Evolutionary conservation across 2,329 filamentous ascomycete species (phyloP), one percentile per base, ranked within the genome.

Genomic region (Trichoderma semiorbis): DNA sequence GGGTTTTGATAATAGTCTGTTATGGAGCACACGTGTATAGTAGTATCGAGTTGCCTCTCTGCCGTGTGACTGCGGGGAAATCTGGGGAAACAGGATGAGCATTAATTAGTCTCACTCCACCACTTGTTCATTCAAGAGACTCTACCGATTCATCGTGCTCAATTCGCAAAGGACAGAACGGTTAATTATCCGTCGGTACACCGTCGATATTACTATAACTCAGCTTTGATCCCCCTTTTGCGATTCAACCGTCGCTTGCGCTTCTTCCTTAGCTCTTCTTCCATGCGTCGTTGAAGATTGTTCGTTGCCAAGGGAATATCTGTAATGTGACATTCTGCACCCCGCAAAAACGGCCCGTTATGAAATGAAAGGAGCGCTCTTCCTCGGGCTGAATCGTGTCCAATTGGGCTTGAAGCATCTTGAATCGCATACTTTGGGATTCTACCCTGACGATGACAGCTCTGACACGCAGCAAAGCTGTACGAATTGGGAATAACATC

Each of bases 11-110:
- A 53, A 24, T 24, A 53, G 14, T 36, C 6, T 21, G 3, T 1
- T 11, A 30, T 58, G 34, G 53, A 68, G 24, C 28, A 60, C n/a
- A 50, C 43, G 8, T 50, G 21, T 53, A 50, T 50, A 50, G 47
- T 53, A 53, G 47, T 8, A 39, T 36, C 30, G 47, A 28, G 21
- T 32, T 32, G 36, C 16, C 36, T 7, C 30, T 18, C 24, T 24
- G 57, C 32, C 53, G 28, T 28, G 28, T 69, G 61, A 21, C 61
- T 69, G 67, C 67, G 57, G 67, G 66, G 26, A 67, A 69, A 62
- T 69, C 67, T 28, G 67, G 67, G 67, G 57, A 61, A 68, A 30
- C 55, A 36, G 55, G n/a, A 53, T 32, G 39, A 32, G 39, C 16
- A 67, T 11, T n/a, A 62, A 36, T 62, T 32, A 21, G 30, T 57